A percentile compares a stretch with the other conserved stretches of the same genome.
phyloP scores from a whole-genome alignment of 202 grass and related monocot genomes.

The Schoenoplectus triqueter region DNA sequence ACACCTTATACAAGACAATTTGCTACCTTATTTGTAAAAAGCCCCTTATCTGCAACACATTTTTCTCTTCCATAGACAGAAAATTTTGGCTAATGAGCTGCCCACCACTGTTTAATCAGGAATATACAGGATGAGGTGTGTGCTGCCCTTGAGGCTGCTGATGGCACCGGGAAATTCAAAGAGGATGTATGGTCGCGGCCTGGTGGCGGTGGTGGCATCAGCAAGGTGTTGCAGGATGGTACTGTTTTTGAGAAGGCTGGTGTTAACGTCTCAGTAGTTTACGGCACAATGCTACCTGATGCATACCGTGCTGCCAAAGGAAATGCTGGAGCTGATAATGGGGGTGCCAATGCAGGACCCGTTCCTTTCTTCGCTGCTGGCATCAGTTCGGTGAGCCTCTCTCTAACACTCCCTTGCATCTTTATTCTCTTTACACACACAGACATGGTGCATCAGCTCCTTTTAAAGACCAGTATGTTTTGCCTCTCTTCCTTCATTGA shows the following conservation, averaged over 20 bases:
- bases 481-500: background rate
- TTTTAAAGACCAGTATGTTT: background rate
- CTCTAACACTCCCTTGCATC: background rate
- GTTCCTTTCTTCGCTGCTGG: conserved; percentile 94
- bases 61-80: background rate
- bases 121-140: conserved; percentile 85
- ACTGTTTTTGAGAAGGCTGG: conserved; percentile 91
- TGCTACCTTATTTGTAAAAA: no score
- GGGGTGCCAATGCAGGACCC: conserved; percentile 57
- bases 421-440: background rate
- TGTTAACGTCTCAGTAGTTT: conserved; percentile 96
- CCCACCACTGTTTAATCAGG: conserved; percentile 12
- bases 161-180: conserved; percentile 66
- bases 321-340: conserved; percentile 44
- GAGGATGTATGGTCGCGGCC: conserved; percentile 97
- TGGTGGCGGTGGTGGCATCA: conserved; percentile 88
- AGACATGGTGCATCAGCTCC: background rate
- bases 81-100: background rate
- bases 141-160: conserved; percentile 78
- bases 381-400: conserved; percentile 75
- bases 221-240: conserved; percentile 87
- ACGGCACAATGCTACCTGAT: conserved; percentile 89
- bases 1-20: no score
- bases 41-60: background rate
- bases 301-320: conserved; percentile 95